These are phyloP conservation scores for Erigeron canadensis DNA, from an alignment of 129 eudicot species.

Conservation along the genomic window DNA sequence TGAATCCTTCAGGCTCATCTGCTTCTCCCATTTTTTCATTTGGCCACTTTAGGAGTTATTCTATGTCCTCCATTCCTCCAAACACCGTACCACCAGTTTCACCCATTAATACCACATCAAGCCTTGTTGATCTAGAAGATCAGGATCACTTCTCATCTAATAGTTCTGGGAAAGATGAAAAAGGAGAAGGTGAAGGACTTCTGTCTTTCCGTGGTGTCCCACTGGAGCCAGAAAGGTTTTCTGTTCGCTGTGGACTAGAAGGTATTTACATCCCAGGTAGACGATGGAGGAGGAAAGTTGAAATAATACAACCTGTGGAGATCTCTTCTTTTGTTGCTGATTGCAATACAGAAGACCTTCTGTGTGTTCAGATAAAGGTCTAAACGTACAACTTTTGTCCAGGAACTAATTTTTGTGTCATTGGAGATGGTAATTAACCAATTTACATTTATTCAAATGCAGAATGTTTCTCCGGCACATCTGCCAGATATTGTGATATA, in stretches of 20 bases:
- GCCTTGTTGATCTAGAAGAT: conserved; percentile 50
- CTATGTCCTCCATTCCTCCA: conserved; percentile 92
- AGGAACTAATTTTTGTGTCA: not conserved
- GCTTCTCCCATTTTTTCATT: conserved; percentile 86
- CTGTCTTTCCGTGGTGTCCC: conserved; percentile 92
- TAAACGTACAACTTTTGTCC: conserved; percentile 9
- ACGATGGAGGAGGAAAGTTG: conserved; percentile 93
- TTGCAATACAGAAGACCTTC: conserved; percentile 93
- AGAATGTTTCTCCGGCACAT: conserved; percentile 86
- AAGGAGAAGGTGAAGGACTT: conserved; percentile 58
- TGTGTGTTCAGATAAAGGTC: conserved; percentile 95
- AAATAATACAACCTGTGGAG: conserved; percentile 84
- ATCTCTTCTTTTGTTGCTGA: conserved; percentile 73
- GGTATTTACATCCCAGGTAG: conserved; percentile 93
- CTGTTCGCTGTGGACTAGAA: conserved; percentile 95
- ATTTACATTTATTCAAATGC: conserved; percentile 25
- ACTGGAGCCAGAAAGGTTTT: conserved; percentile 86
- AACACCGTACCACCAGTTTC: conserved; percentile 53
- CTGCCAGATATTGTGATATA: conserved; percentile 78
- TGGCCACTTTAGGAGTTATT: conserved; percentile 90
- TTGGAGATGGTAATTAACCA: not conserved
- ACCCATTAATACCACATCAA: conserved; percentile 41
- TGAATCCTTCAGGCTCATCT: conserved; percentile 54
- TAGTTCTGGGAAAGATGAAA: conserved; percentile 37
- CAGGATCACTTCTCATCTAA: conserved; percentile 62